A percentile compares a stretch with the other conserved stretches of the same genome.
Evolutionary conservation across 805 yeast species (phyloP).

Genomic region (Dipodascus albidus): DNA sequence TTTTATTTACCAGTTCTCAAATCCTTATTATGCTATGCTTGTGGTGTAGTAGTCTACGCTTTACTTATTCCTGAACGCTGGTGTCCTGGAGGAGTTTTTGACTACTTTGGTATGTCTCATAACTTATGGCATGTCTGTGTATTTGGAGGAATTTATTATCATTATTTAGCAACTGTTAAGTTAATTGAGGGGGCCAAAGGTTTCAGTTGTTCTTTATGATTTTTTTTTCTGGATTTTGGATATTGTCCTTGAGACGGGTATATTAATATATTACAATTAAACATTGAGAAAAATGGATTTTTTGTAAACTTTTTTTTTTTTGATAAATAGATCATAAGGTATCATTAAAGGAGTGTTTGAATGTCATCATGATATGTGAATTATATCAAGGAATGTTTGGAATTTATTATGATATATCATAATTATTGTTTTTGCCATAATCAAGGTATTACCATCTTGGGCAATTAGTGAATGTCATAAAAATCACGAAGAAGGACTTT

Average conservation of each 20-base stretch:
- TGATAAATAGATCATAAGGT: too few relatives aligned
- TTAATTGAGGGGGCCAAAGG: constrained; percentile 42
- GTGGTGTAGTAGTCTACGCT: constrained; percentile 83
- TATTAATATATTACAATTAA: too few relatives aligned
- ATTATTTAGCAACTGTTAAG: constrained; percentile 65
- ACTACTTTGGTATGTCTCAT: constrained; percentile 73
- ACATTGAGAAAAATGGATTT: too few relatives aligned
- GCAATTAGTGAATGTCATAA: background rate
- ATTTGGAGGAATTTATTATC: constrained; percentile 79
- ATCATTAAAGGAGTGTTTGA: too few relatives aligned
- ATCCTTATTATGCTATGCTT: constrained; percentile 61
- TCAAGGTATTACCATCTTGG: too few relatives aligned
- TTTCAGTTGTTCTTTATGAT: constrained; percentile 13
- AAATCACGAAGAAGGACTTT: constrained; percentile 6
- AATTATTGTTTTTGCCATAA: too few relatives aligned
- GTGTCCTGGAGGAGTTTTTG: constrained; percentile 26
- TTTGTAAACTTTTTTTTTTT: too few relatives aligned
- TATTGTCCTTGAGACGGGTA: background rate
- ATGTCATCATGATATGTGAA: too few relatives aligned
- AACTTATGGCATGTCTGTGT: constrained; percentile 93
- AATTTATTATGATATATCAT: too few relatives aligned
- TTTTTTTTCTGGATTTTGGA: background rate
- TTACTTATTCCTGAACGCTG: constrained; percentile 82
- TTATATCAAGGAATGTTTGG: too few relatives aligned
- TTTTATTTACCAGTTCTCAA: constrained; percentile 61